Evolutionary conservation across 257 asterid species (phyloP).

Genomic region (Jacaranda mimosifolia): DNA sequence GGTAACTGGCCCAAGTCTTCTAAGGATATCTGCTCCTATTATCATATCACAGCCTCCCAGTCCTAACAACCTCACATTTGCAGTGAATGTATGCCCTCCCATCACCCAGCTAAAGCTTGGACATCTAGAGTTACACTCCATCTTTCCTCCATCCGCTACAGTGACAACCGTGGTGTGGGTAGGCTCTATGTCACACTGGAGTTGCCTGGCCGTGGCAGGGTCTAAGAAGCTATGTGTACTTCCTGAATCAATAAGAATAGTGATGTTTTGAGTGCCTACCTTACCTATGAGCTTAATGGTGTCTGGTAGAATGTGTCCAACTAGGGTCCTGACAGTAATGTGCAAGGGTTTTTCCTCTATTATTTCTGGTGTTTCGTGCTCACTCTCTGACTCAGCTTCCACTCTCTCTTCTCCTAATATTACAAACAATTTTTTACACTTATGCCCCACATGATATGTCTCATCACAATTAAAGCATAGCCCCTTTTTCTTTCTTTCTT

Average conservation of each 20-base stretch:
- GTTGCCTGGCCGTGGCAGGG: neutral
- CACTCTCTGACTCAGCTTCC: no score
- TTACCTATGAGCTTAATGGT: no score
- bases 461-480: neutral
- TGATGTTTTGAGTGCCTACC: no score
- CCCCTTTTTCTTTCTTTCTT: neutral
- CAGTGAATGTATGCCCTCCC: neutral
- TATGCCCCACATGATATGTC: no score
- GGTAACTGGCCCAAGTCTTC: neutral
- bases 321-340: no score
- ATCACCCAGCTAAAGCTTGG: neutral
- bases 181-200: neutral
- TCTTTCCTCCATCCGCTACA: neutral
- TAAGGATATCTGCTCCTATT: neutral
- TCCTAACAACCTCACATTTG: neutral
- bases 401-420: no score
- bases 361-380: no score
- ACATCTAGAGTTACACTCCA: neutral
- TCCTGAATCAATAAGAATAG: neutral
- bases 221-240: neutral
- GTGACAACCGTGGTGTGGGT: neutral
- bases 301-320: no score
- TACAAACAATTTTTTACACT: no score
- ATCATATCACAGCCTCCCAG: neutral
- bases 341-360: no score